Evolutionary conservation across 148 eudicot species (phyloP), one percentile per base, ranked within the genome.

Genomic region (Spergularia marina): DNA sequence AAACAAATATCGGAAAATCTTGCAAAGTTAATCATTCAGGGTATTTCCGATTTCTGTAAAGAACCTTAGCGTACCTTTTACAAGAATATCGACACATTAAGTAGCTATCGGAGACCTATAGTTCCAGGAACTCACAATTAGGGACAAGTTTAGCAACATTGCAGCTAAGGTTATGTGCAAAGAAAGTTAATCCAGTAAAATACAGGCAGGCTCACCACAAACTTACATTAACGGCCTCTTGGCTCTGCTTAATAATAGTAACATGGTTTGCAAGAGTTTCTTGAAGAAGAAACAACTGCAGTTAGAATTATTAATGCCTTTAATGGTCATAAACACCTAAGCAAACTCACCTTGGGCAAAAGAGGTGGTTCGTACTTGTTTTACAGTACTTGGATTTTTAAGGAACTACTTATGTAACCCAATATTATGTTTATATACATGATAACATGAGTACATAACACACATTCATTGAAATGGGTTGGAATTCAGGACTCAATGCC

Each of bases 271-370:
- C 39, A 30, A 34, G 16, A 64, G 25, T 64, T 34, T 55, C 12
- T 49, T 71, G 40, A 10, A 68, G 34, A 68, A 40, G 55, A 55
- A 65, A 66, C 71, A 40, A 56, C 55, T 67, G 64, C 1, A 14
- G 63, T 36, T 23, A 15, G 47, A 10, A 65, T 56, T 52, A 53
- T 36, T 56, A 68, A 73, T 58, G 10, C 12, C 58, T 5, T 53
- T 20, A 67, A 75, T n/a, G 3, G 49, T 52, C 52, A 30, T 52
- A 74, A 41, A 54, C 77, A 74, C 53, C 65, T 76, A 74, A 79
- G 16, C 73, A 79, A 34, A 74, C 34, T 30, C 62, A 79, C 61
- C 73, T 64, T 64, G 8, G 72, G 74, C 63, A 72, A 67, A 71
- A 72, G 36, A 25, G 69, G 67, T 73, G 25, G 60, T 55, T 23